phyloP scores from a whole-genome alignment of 2,329 filamentous ascomycete species.

The Colletotrichum zoysiae region DNA sequence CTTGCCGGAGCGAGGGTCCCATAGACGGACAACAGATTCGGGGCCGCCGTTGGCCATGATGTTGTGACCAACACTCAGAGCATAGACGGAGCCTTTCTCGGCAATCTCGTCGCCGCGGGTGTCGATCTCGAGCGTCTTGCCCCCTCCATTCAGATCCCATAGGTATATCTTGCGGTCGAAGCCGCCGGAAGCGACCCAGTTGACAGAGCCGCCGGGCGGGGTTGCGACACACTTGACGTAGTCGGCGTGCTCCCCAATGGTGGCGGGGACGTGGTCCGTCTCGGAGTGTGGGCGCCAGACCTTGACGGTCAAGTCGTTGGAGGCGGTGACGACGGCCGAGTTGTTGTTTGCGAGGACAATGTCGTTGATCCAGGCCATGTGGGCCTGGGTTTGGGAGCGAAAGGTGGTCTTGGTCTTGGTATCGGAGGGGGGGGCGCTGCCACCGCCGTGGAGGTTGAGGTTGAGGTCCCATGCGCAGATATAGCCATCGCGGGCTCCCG shows the following conservation, averaged over 20 bases:
- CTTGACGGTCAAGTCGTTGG: conserved; percentile 94
- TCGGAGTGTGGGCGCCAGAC: conserved; percentile 83
- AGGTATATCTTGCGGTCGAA: conserved; percentile 92
- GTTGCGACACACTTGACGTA: conserved; percentile 96
- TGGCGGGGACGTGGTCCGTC: conserved; percentile 71
- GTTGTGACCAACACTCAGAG: conserved; percentile 81
- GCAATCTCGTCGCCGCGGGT: conserved; percentile 84
- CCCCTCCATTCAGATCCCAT: conserved; percentile 92
- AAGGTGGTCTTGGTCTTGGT: conserved; percentile 63
- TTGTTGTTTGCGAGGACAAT: conserved; percentile 85
- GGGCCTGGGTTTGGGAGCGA: conserved; percentile 75
- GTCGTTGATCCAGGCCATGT: conserved; percentile 97
- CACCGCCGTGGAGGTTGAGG: conserved; percentile 67
- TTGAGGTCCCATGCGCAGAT: conserved; percentile 96
- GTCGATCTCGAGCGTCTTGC: conserved; percentile 89
- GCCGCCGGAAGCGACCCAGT: conserved; percentile 95
- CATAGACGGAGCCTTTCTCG: conserved; percentile 96
- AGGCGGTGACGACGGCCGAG: conserved; percentile 85
- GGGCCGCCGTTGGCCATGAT: conserved; percentile 93
- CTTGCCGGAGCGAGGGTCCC: conserved; percentile 91
- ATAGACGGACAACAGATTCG: conserved; percentile 91
- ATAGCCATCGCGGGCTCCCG: conserved; percentile 92
- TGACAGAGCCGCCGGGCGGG: conserved; percentile 70
- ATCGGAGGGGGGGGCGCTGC: conserved; percentile 45
- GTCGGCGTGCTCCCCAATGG: conserved; percentile 93